Base-by-base conservation (phyloP, 306 rosid species). In the Myrica gale region DNA sequence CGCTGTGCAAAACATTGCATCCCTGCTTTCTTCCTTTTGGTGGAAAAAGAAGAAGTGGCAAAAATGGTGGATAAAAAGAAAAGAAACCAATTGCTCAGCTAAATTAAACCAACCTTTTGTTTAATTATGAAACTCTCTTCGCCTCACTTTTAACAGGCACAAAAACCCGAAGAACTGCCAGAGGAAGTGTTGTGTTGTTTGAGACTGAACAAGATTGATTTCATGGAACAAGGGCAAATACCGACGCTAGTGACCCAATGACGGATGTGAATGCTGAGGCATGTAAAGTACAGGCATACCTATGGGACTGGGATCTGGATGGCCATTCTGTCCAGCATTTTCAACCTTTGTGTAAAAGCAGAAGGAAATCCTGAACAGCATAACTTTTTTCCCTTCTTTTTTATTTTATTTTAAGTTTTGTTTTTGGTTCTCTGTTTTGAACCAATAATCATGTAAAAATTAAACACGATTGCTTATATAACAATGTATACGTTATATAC, bases 111-210 rank as follows among this genome's bases (percentile, higher is more conserved):
- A 48, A 16, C 15, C 9, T 9, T 48, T 48, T 48, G 4, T 65
- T 26, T 16, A 17, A 65, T 47, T 56, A 74, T 78, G 65, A 83
- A 37, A 20, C 41, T 42, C 48, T 60, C 4, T 47, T 16, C 39
- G 42, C 54, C 32, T 62, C 16, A 46, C 53, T 47, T 37, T 66
- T 20, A 60, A 32, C 76, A 92, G 98, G 98, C 98, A 81, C 96
- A 94, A 7, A 94, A 90, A 73, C 98, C 79, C 41, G 97, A 91
- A 81, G 98, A 94, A 76, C 85, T 94, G 80, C 98, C 97, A 0
- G 98, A 94, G 82, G 84, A 92, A 84, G 88, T 94, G 84, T 63
- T 94, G 69, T 94, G 97, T 72, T 90, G 97, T 86, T 81, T 91
- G 77, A 94, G 98, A 86, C 83, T 94, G 86, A 87, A 90, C 91